Evolutionary conservation across 2,329 filamentous ascomycete genomes (phyloP), one percentile per base, ranked within the genome.

Genomic region (Tolypocladium ophioglossoides): DNA sequence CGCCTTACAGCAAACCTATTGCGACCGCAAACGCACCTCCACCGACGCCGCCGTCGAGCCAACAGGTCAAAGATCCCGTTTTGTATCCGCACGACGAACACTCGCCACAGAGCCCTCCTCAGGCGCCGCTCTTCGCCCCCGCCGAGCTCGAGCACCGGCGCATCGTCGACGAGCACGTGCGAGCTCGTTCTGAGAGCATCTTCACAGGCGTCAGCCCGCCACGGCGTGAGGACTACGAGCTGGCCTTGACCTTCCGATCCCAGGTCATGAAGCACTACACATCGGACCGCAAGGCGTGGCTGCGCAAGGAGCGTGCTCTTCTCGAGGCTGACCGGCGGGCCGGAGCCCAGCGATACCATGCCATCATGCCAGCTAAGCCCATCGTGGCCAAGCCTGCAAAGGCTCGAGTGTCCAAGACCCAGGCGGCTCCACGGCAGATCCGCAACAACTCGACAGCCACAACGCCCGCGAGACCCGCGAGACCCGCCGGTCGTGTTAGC

Each of bases 21-120:
- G 68, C 72, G 50, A 64, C 66, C 34, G 61, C 64, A 47, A 64
- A 59, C 35, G 62, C 68, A 38, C 60, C 62, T 1, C 60, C 66
- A 0, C 55, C 59, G 4, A 68, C 68, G 16, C 61, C 68, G 20
- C 58, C 64, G 12, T 41, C 51, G 24, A 55, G 56, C 41, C 64
- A 68, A 44, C 12, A 58, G 3, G 65, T 75, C 53, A 72, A 74
- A 58, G 82, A 84, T 57, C 81, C 81, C 2, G 81, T 85, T 37
- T 69, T 85, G 35, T 85, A 80, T 59, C 80, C 81, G 11, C 53
- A 62, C 39, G 72, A 74, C 39, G 78, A 81, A 14, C 55, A 64
- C 12, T 61, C 40, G 50, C 68, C 64, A 3, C 60, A 68, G 12
- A 73, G 73, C 47, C 69, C 74, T 7, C 64, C 73, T 3, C 73